Conservation (phyloP, 1,139 yeast species). For the Nadsonia commutata region DNA sequence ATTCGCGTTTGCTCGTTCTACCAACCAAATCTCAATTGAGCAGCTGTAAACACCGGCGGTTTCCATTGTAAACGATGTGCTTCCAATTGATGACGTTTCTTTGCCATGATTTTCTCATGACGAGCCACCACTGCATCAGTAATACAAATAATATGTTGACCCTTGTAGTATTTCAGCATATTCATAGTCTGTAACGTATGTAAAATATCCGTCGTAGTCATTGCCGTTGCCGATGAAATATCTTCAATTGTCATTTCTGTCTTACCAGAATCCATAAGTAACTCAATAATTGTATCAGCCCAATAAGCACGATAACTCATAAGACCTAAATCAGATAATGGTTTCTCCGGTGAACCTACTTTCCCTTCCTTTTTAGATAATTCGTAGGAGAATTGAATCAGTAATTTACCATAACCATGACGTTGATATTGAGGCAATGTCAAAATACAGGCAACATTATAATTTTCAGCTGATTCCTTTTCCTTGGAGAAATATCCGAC, state of each 20-base stretch:
- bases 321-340: constrained; percentile 85
- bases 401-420: constrained; percentile 80
- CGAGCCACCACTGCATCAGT: constrained; percentile 71
- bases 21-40: constrained; percentile 94
- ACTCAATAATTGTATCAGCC: constrained; percentile 76
- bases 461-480: constrained; percentile 90
- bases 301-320: constrained; percentile 90
- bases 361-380: constrained; percentile 76
- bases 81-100: constrained; percentile 67
- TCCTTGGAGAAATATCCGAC: constrained; percentile 96
- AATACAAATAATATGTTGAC: constrained; percentile 85
- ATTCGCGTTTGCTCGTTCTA: constrained; percentile 24
- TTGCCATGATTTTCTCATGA: constrained; percentile 58
- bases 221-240: constrained; percentile 69
- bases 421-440: constrained; percentile 94
- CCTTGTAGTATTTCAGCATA: constrained; percentile 82
- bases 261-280: constrained; percentile 48
- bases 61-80: constrained; percentile 70
- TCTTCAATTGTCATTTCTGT: constrained; percentile 84
- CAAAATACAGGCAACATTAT: constrained; percentile 91
- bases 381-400: constrained; percentile 88
- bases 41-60: constrained; percentile 93
- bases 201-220: constrained; percentile 91
- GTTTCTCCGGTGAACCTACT: constrained; percentile 94
- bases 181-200: constrained; percentile 87